Evolutionary conservation across 2,329 filamentous ascomycete species (phyloP).

Genomic region (Aureobasidium mangrovei): DNA sequence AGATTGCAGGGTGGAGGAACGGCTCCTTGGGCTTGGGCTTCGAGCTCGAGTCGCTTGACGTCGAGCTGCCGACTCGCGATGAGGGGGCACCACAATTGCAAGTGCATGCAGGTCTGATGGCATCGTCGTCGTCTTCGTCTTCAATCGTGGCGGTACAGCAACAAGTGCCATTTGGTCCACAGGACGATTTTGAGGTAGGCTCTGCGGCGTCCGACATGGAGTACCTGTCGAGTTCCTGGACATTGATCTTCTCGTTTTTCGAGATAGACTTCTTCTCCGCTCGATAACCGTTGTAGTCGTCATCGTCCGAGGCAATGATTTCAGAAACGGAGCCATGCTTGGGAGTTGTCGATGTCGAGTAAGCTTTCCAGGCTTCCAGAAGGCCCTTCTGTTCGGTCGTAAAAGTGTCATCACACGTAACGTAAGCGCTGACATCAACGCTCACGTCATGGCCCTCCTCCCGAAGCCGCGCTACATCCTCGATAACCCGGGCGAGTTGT

Average conservation of each 20-base stretch:
- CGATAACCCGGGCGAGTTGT: constrained; percentile 39
- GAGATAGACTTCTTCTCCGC: constrained; percentile 4
- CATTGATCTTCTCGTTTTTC: constrained; percentile 21
- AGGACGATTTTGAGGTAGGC: constrained; percentile 18
- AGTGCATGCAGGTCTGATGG: constrained; percentile 22
- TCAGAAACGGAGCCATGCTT: constrained; percentile 21
- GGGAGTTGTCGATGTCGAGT: constrained; percentile 19
- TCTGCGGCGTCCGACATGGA: constrained; percentile 9
- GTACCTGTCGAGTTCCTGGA: constrained; percentile 21
- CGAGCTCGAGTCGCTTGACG: constrained; percentile 12
- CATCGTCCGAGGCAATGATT: constrained; percentile 11
- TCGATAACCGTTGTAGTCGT: constrained; percentile 10
- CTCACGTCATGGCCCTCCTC: constrained; percentile 31
- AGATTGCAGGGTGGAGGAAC: constrained; percentile 27
- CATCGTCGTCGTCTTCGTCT: constrained; percentile 32
- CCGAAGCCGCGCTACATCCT: constrained; percentile 35
- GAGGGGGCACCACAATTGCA: constrained; percentile 31
- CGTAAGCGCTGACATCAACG: constrained; percentile 45
- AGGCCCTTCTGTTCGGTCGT: constrained; percentile 33
- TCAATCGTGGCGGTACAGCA: constrained; percentile 43
- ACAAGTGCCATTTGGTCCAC: constrained; percentile 31
- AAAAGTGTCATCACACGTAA: constrained; percentile 45
- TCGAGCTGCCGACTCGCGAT: constrained; percentile 19
- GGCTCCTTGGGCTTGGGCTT: constrained; percentile 15
- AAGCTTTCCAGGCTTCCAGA: constrained; percentile 16